Conservation (phyloP, 306 rosid genomes). For the Cucurbita ficifolia region DNA sequence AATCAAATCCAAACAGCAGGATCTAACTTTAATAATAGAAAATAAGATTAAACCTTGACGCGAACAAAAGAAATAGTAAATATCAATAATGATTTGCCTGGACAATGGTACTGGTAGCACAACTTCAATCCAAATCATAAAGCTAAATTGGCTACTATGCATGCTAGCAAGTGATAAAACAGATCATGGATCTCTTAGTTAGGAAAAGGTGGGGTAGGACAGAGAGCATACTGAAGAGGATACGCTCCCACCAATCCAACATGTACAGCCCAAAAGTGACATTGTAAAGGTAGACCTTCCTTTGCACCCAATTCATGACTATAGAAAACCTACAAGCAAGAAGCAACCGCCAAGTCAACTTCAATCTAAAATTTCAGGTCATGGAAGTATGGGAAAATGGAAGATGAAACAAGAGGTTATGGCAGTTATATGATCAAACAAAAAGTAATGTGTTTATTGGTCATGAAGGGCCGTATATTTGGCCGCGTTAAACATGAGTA, state of each 20-base stretch:
- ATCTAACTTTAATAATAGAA: not conserved
- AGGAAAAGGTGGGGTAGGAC: not conserved
- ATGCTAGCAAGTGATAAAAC: not conserved
- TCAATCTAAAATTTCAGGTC: not conserved
- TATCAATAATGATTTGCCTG: not conserved
- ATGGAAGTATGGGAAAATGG: not conserved
- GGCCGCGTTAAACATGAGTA: not conserved
- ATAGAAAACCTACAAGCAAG: slow-evolving; percentile 11
- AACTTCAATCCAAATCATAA: not conserved
- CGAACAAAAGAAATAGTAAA: not conserved
- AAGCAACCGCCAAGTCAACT: not conserved
- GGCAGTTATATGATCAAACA: not conserved
- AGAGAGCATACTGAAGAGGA: slow-evolving; percentile 70
- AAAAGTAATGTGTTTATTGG: not conserved
- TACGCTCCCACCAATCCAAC: slow-evolving; percentile 98
- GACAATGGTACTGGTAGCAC: not conserved
- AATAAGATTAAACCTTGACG: too few species aligned
- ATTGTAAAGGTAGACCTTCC: slow-evolving; percentile 74
- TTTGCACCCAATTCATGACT: slow-evolving; percentile 79
- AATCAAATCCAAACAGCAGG: not conserved
- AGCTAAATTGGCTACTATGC: not conserved
- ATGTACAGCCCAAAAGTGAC: slow-evolving; percentile 92
- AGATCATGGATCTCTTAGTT: not conserved
- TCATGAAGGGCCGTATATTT: not conserved
- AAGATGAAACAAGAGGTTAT: not conserved